phyloP scores from a whole-genome alignment of 2,329 filamentous ascomycete species.

The Annulohypoxylon truncatum region DNA sequence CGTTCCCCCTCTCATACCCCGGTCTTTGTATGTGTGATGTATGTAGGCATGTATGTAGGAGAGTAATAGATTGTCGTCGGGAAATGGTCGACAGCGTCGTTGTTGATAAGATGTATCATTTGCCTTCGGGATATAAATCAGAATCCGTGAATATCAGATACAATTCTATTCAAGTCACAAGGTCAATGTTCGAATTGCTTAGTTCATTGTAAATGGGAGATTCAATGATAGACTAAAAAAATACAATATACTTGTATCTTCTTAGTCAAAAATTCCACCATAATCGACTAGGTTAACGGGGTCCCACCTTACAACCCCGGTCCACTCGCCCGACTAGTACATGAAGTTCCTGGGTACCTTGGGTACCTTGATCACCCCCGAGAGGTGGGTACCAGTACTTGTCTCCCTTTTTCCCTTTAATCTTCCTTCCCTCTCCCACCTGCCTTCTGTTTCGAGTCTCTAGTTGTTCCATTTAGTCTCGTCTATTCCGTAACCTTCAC shows the following conservation, averaged over 20 bases:
- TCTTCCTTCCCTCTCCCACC: slow-evolving; percentile 37
- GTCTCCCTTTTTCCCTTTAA: slow-evolving; percentile 43
- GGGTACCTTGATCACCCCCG: slow-evolving; percentile 38
- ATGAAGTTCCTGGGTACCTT: slow-evolving; percentile 38
- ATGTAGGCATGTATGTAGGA: slow-evolving; percentile 1
- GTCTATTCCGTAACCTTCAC: slow-evolving; percentile 9
- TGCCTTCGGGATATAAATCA: background rate
- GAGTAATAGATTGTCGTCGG: slow-evolving; percentile 8
- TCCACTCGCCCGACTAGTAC: slow-evolving; percentile 35
- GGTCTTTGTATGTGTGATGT: slow-evolving; percentile 4
- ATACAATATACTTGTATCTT: slow-evolving; percentile 24
- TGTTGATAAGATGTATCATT: background rate
- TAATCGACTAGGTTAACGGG: slow-evolving; percentile 25
- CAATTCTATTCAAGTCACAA: background rate
- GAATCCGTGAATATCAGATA: background rate
- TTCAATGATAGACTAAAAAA: background rate
- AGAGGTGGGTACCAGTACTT: slow-evolving; percentile 39
- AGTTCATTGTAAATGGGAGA: background rate
- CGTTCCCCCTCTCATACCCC: slow-evolving; percentile 7
- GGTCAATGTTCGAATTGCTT: background rate
- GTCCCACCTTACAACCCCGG: slow-evolving; percentile 30
- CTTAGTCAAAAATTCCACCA: slow-evolving; percentile 40
- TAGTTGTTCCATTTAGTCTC: slow-evolving; percentile 25
- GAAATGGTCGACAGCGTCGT: background rate
- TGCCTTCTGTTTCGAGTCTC: slow-evolving; percentile 38